Percentiles rank a stretch among this genome's conserved stretches.
Conservation (phyloP, 2,329 filamentous ascomycete species). For the Curvularia sp. region DNA sequence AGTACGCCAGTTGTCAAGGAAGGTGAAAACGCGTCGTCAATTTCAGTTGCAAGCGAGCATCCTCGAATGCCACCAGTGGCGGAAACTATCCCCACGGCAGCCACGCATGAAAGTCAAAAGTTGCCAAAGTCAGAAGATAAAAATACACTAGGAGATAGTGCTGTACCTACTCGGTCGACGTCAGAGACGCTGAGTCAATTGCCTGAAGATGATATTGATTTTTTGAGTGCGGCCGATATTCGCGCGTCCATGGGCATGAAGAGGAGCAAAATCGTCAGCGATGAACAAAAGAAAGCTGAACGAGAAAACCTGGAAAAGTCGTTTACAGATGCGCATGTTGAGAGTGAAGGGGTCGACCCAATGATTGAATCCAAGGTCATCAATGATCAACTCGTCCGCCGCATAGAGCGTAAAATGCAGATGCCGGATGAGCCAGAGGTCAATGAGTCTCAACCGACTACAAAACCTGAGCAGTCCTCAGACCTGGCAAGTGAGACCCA, state of each 20-base stretch:
- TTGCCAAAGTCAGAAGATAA: background rate
- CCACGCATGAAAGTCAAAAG: background rate
- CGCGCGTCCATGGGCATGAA: conserved; percentile 52
- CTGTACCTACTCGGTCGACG: conserved; percentile 21
- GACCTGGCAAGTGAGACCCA: conserved; percentile 2
- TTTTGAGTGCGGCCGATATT: conserved; percentile 52
- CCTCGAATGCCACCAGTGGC: background rate
- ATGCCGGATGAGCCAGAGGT: conserved; percentile 15
- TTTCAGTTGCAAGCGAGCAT: background rate
- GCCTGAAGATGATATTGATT: conserved; percentile 51
- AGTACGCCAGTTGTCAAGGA: background rate
- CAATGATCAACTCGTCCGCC: conserved; percentile 41
- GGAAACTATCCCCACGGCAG: background rate
- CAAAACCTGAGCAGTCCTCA: background rate
- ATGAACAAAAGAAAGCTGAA: conserved; percentile 23
- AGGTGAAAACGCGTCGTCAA: background rate
- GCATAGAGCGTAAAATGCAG: conserved; percentile 31
- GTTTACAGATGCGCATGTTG: conserved; percentile 26
- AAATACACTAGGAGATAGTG: background rate
- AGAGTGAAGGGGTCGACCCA: conserved; percentile 25
- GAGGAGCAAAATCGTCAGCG: conserved; percentile 13
- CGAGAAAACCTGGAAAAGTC: conserved; percentile 40
- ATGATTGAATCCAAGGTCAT: conserved; percentile 36
- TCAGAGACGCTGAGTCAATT: conserved; percentile 42
- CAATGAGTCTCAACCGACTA: background rate